Conservation (phyloP, 257 asterid genomes). For the Solanum pimpinellifolium region DNA sequence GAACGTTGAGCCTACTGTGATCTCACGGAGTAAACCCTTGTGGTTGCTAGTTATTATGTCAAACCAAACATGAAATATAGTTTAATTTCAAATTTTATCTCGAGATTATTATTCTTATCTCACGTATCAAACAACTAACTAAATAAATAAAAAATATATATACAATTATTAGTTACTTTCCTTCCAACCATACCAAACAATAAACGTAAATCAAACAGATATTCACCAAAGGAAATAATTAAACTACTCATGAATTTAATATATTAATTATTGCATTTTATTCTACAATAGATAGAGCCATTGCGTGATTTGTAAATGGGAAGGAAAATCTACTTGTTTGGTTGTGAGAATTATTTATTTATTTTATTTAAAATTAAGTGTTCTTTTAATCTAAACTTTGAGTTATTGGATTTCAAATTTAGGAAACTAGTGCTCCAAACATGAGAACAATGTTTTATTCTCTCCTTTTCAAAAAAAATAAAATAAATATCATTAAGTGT, state of each 20-base stretch:
- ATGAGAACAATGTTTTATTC: neutral
- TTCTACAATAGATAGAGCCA: neutral
- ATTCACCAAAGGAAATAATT: neutral
- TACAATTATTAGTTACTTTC: neutral
- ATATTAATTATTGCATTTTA: neutral
- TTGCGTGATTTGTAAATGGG: neutral
- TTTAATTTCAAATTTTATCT: no score
- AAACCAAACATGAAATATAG: neutral
- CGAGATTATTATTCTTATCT: neutral
- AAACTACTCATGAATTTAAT: neutral
- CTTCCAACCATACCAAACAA: neutral
- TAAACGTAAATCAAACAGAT: neutral
- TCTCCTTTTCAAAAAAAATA: neutral
- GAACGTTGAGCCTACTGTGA: no score
- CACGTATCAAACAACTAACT: neutral
- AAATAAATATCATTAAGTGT: no score
- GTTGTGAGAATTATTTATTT: neutral
- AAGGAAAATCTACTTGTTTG: neutral
- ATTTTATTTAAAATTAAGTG: no score
- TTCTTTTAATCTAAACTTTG: neutral
- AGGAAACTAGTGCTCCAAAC: neutral
- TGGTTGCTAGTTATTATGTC: no score
- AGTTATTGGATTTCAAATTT: neutral
- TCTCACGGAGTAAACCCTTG: accelerated
- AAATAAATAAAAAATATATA: neutral